Conservation (phyloP, 352 stramenopile genomes). For the Phytophthora vignae region DNA sequence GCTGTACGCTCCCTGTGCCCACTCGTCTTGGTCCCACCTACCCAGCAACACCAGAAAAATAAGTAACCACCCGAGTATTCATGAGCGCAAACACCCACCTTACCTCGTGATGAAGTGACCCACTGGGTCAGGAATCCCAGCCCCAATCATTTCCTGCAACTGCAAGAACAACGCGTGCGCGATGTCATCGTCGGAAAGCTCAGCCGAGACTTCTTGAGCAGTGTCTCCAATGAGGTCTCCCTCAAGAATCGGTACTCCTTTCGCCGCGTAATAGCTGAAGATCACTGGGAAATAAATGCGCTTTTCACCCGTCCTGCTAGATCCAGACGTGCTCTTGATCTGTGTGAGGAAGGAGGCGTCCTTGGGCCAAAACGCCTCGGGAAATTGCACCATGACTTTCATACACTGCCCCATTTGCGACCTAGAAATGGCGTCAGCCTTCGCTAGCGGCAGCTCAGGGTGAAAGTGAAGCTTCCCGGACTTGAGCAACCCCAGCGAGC, state of each 20-base stretch:
- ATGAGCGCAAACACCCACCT: not conserved
- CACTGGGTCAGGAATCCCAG: slow-evolving; percentile 41
- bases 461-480: slow-evolving; percentile 45
- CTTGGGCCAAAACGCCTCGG: slow-evolving; percentile 59
- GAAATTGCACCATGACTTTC: slow-evolving; percentile 77
- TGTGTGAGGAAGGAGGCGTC: slow-evolving; percentile 52
- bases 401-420: slow-evolving; percentile 75
- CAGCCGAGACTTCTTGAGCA: slow-evolving; percentile 36
- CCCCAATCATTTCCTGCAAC: slow-evolving; percentile 51
- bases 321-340: slow-evolving; percentile 9
- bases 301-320: not conserved
- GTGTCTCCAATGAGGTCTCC: slow-evolving; percentile 56
- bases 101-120: slow-evolving; percentile 59
- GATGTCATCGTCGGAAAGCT: slow-evolving; percentile 51
- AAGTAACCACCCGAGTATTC: not conserved
- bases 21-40: slow-evolving; percentile 70
- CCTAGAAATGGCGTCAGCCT: slow-evolving; percentile 47
- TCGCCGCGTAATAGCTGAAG: slow-evolving; percentile 62
- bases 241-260: slow-evolving; percentile 58
- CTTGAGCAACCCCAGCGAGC: slow-evolving; percentile 61
- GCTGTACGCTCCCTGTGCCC: slow-evolving; percentile 65
- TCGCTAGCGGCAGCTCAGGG: slow-evolving; percentile 50
- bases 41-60: not conserved
- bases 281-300: slow-evolving; percentile 59
- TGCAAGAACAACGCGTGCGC: slow-evolving; percentile 45